Conservation (phyloP, 2,329 filamentous ascomycete species). For the Fusarium devonianum region DNA sequence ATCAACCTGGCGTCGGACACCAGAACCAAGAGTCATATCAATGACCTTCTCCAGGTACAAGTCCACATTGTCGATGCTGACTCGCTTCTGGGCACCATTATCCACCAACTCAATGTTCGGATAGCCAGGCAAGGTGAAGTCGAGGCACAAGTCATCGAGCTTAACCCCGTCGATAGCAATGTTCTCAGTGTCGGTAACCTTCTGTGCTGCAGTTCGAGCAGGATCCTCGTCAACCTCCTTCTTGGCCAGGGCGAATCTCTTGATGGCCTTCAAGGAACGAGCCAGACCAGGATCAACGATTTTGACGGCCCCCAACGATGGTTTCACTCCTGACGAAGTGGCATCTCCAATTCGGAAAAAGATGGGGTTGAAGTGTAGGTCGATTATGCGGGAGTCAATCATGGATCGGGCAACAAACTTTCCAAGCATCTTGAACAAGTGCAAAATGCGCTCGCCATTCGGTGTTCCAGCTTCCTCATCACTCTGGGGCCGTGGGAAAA, state of each 20-base stretch:
- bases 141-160: constrained; percentile 87
- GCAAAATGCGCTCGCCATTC: constrained; percentile 85
- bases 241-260: constrained; percentile 85
- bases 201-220: constrained; percentile 70
- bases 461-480: constrained; percentile 76
- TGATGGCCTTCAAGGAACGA: constrained; percentile 83
- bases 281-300: constrained; percentile 87
- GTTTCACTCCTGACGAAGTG: constrained; percentile 67
- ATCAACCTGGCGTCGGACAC: constrained; percentile 87
- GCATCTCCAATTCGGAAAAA: constrained; percentile 94
- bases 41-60: constrained; percentile 87
- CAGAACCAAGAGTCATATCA: constrained; percentile 87
- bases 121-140: constrained; percentile 95
- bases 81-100: constrained; percentile 74
- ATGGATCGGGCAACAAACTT: constrained; percentile 98
- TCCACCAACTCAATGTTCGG: constrained; percentile 82
- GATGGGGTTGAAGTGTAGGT: constrained; percentile 95
- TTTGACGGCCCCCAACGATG: constrained; percentile 88
- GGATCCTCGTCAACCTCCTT: constrained; percentile 79
- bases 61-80: constrained; percentile 93
- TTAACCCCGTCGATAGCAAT: constrained; percentile 78
- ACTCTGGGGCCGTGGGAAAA: constrained; percentile 92
- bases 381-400: constrained; percentile 97
- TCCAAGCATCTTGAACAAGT: constrained; percentile 90
- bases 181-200: constrained; percentile 71